Base-by-base conservation (phyloP, 441 rosid species). In the Corymbia calophylla region DNA sequence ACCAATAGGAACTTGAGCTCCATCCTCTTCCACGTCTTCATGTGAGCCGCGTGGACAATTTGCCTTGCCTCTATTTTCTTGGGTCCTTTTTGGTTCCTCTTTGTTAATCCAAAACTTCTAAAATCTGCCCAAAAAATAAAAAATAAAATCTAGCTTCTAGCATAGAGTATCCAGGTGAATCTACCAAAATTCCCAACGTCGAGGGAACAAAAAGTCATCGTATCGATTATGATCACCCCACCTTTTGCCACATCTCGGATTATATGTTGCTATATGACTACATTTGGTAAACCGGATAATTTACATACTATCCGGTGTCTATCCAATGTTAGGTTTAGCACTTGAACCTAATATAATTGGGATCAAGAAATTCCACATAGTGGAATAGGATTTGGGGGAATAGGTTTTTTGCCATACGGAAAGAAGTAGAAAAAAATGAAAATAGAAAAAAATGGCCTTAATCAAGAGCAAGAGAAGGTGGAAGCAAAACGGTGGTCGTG, bases 1-100 rank as follows among this genome's bases (percentile, higher is more conserved):
- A 92, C 99, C 99, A 97, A 97, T 96, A 56, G 85, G 92, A 87
- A n/a, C 62, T 87, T 91, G 89, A 89, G 32, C 90, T 91, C 88
- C 93, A 92, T 89, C 94, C 62, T 47, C 91, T 86, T 91, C 90
- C 89, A 51, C 58, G 31, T 54, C 64, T 35, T 39, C 12, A 10
- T 86, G 10, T 27, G 0, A 29, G 32, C 8, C 66, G 44, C 68
- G 68, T 56, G 88, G 88, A 86, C 70, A 49, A 86, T 86, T 32
- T 7, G 53, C 4, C 2, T 7, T 12, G 70, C 70, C 88, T 0
- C 88, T 86, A 7, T 0, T 44, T 77, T 6, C 27, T 32, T 5
- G 15, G 44, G 81, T 70, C 0, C 39, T 70, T 3, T 12, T 70
- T 39, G 0, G 27, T 70, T 21, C 27, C 81, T 35, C 48, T 10